Evolutionary conservation across 108 stramenopile species (phyloP).

Genomic region (Nannochloropsis oceanica): DNA sequence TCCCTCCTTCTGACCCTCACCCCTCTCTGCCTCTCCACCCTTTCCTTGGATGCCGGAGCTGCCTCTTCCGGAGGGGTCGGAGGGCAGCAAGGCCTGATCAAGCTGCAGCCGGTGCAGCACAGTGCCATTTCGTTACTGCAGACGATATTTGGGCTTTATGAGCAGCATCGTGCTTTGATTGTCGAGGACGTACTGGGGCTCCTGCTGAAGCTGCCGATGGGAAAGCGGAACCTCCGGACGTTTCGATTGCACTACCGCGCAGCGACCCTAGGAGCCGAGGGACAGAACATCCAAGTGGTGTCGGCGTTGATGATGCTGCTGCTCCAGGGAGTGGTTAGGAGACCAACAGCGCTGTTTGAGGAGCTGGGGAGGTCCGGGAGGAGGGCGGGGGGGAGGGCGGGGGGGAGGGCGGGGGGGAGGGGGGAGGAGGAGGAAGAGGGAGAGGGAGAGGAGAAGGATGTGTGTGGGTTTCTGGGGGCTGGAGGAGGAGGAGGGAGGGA

Average conservation of each 20-base stretch:
- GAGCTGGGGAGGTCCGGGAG: constrained; percentile 7
- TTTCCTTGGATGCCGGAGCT: constrained; percentile 48
- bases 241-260: constrained; percentile 45
- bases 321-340: constrained; percentile 55
- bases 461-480: constrained; percentile 2
- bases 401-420: constrained; percentile 3
- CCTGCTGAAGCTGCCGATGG: constrained; percentile 63
- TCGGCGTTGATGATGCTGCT: constrained; percentile 54
- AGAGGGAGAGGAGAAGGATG: not conserved
- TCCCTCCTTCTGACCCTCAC: constrained; percentile 5
- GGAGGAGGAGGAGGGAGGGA: constrained; percentile 15
- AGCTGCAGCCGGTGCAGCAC: constrained; percentile 27
- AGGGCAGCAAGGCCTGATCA: constrained; percentile 40
- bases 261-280: not conserved
- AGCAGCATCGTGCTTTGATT: constrained; percentile 57
- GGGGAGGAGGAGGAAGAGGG: constrained; percentile 22
- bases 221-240: constrained; percentile 55
- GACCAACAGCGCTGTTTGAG: constrained; percentile 1
- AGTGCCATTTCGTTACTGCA: constrained; percentile 2
- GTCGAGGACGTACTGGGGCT: constrained; percentile 75
- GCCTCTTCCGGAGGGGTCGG: constrained; percentile 34
- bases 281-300: constrained; percentile 53
- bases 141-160: constrained; percentile 19
- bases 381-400: constrained; percentile 8
- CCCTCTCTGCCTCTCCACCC: constrained; percentile 3